A percentile compares a stretch with the other conserved stretches of the same genome.
These are phyloP conservation scores for Pestalotiopsis sp. DNA, from an alignment of 2,329 filamentous ascomycete species.

Conservation along the genomic window DNA sequence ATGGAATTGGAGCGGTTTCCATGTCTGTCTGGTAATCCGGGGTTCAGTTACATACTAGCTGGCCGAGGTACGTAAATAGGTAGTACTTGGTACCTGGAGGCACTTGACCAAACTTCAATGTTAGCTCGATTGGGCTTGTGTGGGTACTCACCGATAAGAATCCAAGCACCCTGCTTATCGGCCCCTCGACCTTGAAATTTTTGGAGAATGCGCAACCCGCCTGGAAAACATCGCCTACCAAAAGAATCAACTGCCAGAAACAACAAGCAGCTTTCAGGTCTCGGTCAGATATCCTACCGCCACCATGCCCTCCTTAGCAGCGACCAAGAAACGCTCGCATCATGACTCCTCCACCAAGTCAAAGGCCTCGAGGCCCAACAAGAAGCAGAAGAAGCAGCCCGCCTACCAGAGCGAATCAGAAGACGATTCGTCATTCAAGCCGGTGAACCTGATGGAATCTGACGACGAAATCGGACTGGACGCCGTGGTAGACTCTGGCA, in stretches of 20 bases:
- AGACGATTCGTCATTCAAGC: conserved; percentile 44
- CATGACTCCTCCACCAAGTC: conserved; percentile 21
- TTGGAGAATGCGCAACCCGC: conserved; percentile 2
- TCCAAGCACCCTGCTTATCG: conserved; percentile 1
- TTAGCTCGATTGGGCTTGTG: no score
- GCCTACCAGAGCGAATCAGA: conserved; percentile 58
- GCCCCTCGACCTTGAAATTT: conserved; percentile 10
- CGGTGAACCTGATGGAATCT: conserved; percentile 58
- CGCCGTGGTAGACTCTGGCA: conserved; percentile 52
- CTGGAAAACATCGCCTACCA: background rate
- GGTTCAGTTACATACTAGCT: background rate
- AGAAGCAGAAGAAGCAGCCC: conserved; percentile 52
- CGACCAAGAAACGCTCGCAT: conserved; percentile 29
- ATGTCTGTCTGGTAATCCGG: background rate
- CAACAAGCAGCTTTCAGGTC: background rate
- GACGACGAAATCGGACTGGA: conserved; percentile 60
- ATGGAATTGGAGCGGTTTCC: background rate
- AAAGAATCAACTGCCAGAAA: background rate
- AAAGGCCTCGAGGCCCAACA: conserved; percentile 45
- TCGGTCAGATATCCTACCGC: background rate
- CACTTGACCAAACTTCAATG: no score
- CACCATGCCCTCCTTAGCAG: conserved; percentile 27
- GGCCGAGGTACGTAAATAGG: background rate
- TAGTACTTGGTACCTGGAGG: no score
- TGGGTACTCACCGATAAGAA: background rate